These are phyloP conservation scores for Ophiostoma australiae DNA, from an alignment of 2,329 filamentous ascomycete species.

Conservation along the genomic window DNA sequence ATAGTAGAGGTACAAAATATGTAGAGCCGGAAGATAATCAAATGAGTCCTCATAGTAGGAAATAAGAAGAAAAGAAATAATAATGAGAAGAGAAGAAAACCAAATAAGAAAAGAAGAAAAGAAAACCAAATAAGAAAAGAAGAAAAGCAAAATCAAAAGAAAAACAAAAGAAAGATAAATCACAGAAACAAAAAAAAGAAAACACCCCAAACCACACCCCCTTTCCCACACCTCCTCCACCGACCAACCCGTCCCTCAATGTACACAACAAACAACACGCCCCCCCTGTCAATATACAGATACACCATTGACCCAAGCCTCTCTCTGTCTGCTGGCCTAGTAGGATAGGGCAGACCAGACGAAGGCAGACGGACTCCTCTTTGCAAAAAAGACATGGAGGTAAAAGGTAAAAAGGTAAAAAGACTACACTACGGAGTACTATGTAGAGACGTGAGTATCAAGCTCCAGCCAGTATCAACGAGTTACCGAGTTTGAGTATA, in stretches of 20 bases:
- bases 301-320: slow-evolving; percentile 12
- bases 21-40: background rate
- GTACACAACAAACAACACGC: background rate
- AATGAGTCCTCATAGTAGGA: background rate
- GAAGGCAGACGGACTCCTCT: background rate
- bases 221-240: slow-evolving; percentile 13
- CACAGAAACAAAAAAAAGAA: slow-evolving; percentile 13
- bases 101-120: background rate
- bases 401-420: background rate
- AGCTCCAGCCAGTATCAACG: slow-evolving; percentile 14
- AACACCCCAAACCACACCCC: background rate
- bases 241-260: background rate
- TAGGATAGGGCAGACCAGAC: slow-evolving; percentile 15
- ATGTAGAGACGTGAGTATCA: slow-evolving; percentile 11
- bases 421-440: background rate
- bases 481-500: slow-evolving; percentile 21
- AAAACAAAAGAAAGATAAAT: background rate
- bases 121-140: background rate
- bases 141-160: background rate
- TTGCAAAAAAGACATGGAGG: background rate
- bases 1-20: background rate
- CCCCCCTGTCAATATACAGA: slow-evolving; percentile 9
- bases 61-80: background rate
- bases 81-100: background rate
- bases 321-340: background rate